These are phyloP conservation scores for Ogataea parapolymorpha DNA, from an alignment of 805 yeast genomes.

Conservation along the genomic window DNA sequence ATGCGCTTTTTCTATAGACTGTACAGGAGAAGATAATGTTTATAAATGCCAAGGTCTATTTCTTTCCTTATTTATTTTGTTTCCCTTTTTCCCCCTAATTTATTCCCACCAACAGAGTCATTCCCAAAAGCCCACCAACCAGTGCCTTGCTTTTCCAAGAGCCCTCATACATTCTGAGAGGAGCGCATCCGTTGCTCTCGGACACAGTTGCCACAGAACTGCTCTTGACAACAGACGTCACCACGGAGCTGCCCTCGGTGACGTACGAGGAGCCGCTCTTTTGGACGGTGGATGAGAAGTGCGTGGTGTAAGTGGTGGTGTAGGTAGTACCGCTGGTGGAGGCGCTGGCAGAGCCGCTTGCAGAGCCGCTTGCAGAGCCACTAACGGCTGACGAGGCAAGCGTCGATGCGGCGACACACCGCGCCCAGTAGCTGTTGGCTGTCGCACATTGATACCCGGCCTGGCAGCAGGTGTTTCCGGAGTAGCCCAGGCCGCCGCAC, in stretches of 20 bases:
- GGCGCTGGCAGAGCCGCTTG: background rate
- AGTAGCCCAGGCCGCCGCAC: conserved; percentile 30
- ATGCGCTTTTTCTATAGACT: conserved; percentile 84
- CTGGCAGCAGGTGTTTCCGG: conserved; percentile 29
- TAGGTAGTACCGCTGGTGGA: conserved; percentile 4
- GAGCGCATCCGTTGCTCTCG: conserved; percentile 19
- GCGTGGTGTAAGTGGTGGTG: conserved; percentile 15
- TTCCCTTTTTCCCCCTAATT: conserved; percentile 4
- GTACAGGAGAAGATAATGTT: conserved; percentile 39
- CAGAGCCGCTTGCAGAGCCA: background rate
- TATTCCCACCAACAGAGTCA: conserved; percentile 20
- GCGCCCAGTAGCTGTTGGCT: conserved; percentile 29
- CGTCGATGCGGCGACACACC: conserved; percentile 28
- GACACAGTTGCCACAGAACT: conserved; percentile 17
- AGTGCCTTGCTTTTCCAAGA: conserved; percentile 24
- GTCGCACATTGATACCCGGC: conserved; percentile 22
- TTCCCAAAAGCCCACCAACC: conserved; percentile 22
- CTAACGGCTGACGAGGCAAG: conserved; percentile 9
- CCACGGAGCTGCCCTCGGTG: conserved; percentile 13
- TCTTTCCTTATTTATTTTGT: background rate
- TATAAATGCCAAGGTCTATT: background rate
- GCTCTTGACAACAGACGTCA: conserved; percentile 17
- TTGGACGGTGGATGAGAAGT: conserved; percentile 10
- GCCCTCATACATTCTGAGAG: conserved; percentile 7
- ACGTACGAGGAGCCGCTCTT: conserved; percentile 15